phyloP scores from a whole-genome alignment of 768 basidiomycete species.

The Boletus rex-veris region DNA sequence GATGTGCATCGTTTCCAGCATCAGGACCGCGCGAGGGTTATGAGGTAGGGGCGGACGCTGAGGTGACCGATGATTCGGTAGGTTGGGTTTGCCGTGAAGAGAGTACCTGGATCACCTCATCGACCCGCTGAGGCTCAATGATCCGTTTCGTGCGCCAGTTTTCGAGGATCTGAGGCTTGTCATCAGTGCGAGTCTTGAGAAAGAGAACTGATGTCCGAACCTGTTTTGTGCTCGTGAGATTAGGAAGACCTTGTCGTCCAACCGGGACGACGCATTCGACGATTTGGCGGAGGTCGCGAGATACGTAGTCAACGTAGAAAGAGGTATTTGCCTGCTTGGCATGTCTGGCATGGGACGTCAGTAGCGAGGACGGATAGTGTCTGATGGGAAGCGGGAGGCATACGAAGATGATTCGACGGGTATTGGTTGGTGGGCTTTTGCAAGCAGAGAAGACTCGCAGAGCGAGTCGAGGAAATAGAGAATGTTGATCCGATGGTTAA shows the following conservation, averaged over 20 bases:
- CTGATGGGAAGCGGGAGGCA: neutral
- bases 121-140: conserved; percentile 73
- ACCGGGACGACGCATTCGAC: conserved; percentile 85
- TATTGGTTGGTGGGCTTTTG: conserved; percentile 47
- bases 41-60: conserved; percentile 24
- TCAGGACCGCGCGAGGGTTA: conserved; percentile 1
- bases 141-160: conserved; percentile 86
- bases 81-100: conserved; percentile 39
- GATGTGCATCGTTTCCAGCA: conserved; percentile 17
- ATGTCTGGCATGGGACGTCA: conserved; percentile 19
- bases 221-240: conserved; percentile 84
- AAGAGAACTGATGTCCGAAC: conserved; percentile 37
- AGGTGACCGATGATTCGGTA: conserved; percentile 11
- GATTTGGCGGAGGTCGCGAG: conserved; percentile 73
- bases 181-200: no score
- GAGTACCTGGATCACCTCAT: conserved; percentile 60
- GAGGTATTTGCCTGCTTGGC: conserved; percentile 38
- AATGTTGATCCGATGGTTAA: conserved; percentile 92
- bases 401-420: conserved; percentile 22
- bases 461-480: conserved; percentile 88
- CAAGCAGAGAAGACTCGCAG: conserved; percentile 72
- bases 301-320: conserved; percentile 74
- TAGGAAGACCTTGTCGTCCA: conserved; percentile 83
- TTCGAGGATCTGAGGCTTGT: conserved; percentile 62
- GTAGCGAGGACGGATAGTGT: neutral